Percentiles rank a stretch among this genome's conserved stretches.
Evolutionary conservation across 768 basidiomycete species (phyloP).

Genomic region (Phylloporus arenicola): DNA sequence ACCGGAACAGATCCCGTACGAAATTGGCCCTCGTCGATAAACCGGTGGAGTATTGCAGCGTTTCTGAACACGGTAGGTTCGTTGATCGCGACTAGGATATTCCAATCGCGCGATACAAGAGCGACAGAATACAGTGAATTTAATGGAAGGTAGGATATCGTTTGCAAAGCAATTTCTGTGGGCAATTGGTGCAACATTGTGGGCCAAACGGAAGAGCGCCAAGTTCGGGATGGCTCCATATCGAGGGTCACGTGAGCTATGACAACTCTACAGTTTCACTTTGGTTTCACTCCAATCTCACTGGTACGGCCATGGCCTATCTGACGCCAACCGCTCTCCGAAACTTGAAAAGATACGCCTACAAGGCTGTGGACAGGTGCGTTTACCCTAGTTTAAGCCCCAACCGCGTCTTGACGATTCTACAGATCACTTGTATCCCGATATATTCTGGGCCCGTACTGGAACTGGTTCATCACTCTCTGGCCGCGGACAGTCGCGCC

Average conservation of each 20-base stretch:
- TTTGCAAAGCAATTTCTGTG: constrained; percentile 48
- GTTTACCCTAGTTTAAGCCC: constrained; percentile 18
- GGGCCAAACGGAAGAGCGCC: neutral
- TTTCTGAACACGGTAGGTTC: constrained; percentile 51
- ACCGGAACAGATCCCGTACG: constrained; percentile 30
- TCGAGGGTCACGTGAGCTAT: neutral
- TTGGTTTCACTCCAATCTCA: neutral
- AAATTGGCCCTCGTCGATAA: constrained; percentile 32
- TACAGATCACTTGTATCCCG: constrained; percentile 68
- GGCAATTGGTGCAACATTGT: constrained; percentile 35
- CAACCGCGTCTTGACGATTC: constrained; percentile 3
- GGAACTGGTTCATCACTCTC: constrained; percentile 86
- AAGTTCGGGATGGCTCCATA: too few relatives aligned
- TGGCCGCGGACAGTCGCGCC: constrained; percentile 85
- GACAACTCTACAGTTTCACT: neutral
- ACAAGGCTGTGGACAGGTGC: constrained; percentile 79
- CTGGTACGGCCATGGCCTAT: constrained; percentile 54
- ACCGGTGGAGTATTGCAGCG: constrained; percentile 49
- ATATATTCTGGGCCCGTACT: constrained; percentile 78
- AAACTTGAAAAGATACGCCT: constrained; percentile 72
- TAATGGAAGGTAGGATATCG: constrained; percentile 48
- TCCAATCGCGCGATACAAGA: constrained; percentile 43
- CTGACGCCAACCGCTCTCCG: constrained; percentile 62
- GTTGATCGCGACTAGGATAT: constrained; percentile 42
- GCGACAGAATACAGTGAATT: constrained; percentile 34